Percentiles rank a stretch among this genome's conserved stretches.
Evolutionary conservation across 768 basidiomycete species (phyloP).

Genomic region (Pseudohyphozyma bogoriensis): DNA sequence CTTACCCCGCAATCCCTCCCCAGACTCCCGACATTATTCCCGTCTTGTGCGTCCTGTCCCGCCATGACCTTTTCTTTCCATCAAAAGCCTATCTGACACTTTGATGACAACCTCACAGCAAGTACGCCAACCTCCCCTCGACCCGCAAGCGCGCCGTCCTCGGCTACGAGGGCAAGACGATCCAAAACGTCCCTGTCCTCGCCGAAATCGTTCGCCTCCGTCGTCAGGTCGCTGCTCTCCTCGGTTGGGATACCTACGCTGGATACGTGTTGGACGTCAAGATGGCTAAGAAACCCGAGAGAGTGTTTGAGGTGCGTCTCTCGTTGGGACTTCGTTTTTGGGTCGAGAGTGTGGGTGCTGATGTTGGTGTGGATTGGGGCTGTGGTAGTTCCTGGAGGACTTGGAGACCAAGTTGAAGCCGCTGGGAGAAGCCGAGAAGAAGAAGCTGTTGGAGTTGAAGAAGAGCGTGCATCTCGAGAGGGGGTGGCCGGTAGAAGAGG

Average conservation of each 20-base stretch:
- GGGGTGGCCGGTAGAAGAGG: conserved; percentile 55
- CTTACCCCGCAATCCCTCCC: too few species aligned
- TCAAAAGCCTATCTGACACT: too few species aligned
- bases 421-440: conserved; percentile 57
- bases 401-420: conserved; percentile 64
- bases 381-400: conserved; percentile 68
- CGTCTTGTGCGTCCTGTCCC: conserved; percentile 44
- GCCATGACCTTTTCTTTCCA: not conserved
- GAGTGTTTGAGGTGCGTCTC: conserved; percentile 52
- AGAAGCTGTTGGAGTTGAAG: conserved; percentile 61
- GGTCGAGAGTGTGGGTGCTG: too few species aligned
- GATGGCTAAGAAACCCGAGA: conserved; percentile 50
- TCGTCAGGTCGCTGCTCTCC: conserved; percentile 54
- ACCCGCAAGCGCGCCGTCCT: conserved; percentile 59
- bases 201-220: conserved; percentile 59
- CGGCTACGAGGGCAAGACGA: conserved; percentile 58
- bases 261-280: conserved; percentile 62
- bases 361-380: too few species aligned
- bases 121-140: conserved; percentile 60
- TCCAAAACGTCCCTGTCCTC: conserved; percentile 60
- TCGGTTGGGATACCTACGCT: conserved; percentile 71
- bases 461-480: conserved; percentile 57
- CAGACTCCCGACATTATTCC: conserved; percentile 76
- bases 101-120: conserved; percentile 38
- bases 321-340: too few species aligned